Base-by-base conservation (phyloP, 2,329 filamentous ascomycete species). In the Pseudogymnoascus sp. region DNA sequence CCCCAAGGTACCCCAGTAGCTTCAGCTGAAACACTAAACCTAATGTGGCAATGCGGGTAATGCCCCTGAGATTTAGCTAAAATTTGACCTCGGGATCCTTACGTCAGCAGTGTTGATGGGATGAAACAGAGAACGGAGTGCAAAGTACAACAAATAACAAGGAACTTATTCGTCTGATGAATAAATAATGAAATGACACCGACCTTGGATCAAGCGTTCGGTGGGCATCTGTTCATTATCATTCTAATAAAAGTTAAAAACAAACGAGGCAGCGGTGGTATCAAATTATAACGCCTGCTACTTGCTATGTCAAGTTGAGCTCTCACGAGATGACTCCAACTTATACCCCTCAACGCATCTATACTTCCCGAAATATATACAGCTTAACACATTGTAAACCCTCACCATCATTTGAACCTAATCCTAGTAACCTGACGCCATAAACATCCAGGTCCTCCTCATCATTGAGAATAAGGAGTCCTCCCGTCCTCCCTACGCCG, bases 321-420 rank as follows among this genome's bases (percentile, higher is more conserved):
- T 52, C 9, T 15, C 33, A 33, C 48, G 29, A 55, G n/a, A 55
- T 21, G 29, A 33, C 48, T 33, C 29, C 29, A 33, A 55, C 29
- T 33, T 6, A 21, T 10, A 33, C 9, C 21, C 45, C 45, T 18
- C 27, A 18, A 5, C n/a, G 13, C 48, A 21, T 33, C n/a, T 21
- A 33, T 15, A 8, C 48, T 10, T 55, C 29, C 48, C 12, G 10
- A 55, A 29, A 55, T 55, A 55, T 55, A 33, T 55, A 55, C 48
- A 55, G 48, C 29, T 55, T 35, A 55, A 33, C 48, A 33, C 35
- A 55, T 55, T 55, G 48, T 15, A 55, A 55, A 55, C n/a, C n/a
- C 48, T 5, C 48, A n/a, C 31, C 48, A 55, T 10, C n/a, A 33
- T 52, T 52, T 35, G 48, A 55, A 31, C 48, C 48, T 55, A 35